phyloP scores from a whole-genome alignment of 192 early-diverging fungal genomes.

The Glomus cerebriforme region DNA sequence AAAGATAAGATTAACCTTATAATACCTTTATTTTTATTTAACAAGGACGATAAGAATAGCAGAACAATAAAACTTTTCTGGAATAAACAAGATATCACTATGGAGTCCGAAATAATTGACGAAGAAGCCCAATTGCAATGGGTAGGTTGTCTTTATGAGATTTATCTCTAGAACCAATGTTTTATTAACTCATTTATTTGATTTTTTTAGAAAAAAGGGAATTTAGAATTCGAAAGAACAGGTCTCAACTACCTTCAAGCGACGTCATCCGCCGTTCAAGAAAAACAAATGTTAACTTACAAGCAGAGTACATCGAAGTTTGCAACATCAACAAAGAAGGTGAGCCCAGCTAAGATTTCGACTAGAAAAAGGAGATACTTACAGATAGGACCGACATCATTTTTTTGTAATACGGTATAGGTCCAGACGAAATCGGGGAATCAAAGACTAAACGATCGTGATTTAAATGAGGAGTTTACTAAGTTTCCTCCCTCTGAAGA shows the following conservation, averaged over 20 bases:
- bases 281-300: slow-evolving; percentile 2
- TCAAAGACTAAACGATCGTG: too few species aligned
- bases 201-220: slow-evolving; percentile 8
- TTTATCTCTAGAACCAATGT: neutral
- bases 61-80: neutral
- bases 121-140: neutral
- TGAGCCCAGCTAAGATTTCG: neutral
- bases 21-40: too few species aligned
- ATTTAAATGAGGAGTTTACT: too few species aligned
- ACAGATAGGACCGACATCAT: too few species aligned
- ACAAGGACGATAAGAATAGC: neutral
- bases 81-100: neutral
- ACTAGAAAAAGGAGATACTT: too few species aligned
- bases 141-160: slow-evolving; percentile 6
- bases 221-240: slow-evolving; percentile 3
- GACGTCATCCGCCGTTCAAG: neutral
- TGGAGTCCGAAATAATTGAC: neutral
- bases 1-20: too few species aligned
- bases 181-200: neutral
- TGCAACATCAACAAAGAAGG: neutral
- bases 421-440: too few species aligned
- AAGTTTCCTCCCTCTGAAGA: too few species aligned
- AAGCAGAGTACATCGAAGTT: neutral
- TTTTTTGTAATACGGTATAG: too few species aligned
- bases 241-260: neutral